A percentile compares a stretch with the other conserved stretches of the same genome.
phyloP scores from a whole-genome alignment of 805 yeast species.

The Starmerella bombicola region DNA sequence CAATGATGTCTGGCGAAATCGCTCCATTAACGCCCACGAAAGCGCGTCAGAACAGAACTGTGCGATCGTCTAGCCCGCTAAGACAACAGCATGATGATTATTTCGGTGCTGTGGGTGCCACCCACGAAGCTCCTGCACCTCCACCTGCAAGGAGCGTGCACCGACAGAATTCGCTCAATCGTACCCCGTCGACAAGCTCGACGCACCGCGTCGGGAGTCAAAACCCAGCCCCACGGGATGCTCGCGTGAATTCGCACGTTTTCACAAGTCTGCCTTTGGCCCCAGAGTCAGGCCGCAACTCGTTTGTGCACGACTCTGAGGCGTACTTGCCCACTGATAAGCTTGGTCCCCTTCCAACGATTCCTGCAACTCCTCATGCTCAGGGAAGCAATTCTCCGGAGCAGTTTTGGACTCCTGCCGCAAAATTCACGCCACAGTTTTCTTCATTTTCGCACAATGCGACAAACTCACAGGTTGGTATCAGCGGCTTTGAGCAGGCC shows the following conservation, averaged over 20 bases:
- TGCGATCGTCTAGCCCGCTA: neutral
- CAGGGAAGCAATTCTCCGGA: conserved; percentile 13
- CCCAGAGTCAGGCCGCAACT: conserved; percentile 1
- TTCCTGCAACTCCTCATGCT: conserved; percentile 8
- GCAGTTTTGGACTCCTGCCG: conserved; percentile 23
- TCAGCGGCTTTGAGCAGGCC: conserved; percentile 15
- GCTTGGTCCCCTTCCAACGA: conserved; percentile 10
- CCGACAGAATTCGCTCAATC: conserved; percentile 10
- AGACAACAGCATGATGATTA: neutral
- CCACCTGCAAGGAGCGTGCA: conserved; percentile 17
- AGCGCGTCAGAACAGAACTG: neutral
- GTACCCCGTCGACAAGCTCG: conserved; percentile 13
- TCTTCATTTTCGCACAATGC: neutral
- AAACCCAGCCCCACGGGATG: conserved; percentile 1
- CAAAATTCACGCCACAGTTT: conserved; percentile 16
- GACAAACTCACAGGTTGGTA: neutral
- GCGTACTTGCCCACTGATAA: neutral
- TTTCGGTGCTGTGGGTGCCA: neutral
- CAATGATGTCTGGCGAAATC: neutral
- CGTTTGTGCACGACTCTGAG: neutral
- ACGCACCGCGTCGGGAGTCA: conserved; percentile 12
- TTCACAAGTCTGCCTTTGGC: conserved; percentile 13
- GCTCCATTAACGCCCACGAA: neutral
- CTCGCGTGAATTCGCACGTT: conserved; percentile 13
- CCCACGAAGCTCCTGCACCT: conserved; percentile 12